Conservation (phyloP, 2,329 filamentous ascomycete genomes). For the Arthroderma sp. region DNA sequence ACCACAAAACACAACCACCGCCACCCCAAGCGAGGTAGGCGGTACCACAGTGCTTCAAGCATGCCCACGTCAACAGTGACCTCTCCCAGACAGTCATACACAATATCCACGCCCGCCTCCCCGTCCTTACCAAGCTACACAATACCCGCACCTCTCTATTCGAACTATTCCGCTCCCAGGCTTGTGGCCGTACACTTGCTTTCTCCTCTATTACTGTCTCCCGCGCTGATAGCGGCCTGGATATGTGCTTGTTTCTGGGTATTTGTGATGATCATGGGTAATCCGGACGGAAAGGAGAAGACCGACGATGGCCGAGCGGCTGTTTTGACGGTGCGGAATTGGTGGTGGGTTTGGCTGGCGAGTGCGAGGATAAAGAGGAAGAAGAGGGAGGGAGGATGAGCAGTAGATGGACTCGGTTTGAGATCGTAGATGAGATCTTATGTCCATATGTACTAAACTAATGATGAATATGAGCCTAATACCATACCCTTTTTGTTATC, state of each 20-base stretch:
- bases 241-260: constrained; percentile 51
- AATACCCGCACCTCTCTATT: constrained; percentile 30
- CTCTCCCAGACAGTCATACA: background rate
- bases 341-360: constrained; percentile 49
- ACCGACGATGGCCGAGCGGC: constrained; percentile 50
- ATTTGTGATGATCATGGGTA: constrained; percentile 48
- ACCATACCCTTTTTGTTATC: background rate
- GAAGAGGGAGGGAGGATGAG: background rate
- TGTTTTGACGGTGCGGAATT: constrained; percentile 45
- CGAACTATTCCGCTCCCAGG: constrained; percentile 25
- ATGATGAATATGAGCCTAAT: background rate
- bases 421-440: background rate
- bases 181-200: constrained; percentile 44
- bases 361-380: constrained; percentile 10
- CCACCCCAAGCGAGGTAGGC: background rate
- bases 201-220: constrained; percentile 46
- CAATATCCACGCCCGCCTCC: constrained; percentile 15
- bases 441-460: background rate
- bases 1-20: background rate
- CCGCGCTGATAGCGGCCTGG: constrained; percentile 46
- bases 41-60: background rate
- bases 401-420: background rate
- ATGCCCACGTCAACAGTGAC: background rate
- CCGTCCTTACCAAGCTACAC: constrained; percentile 28
- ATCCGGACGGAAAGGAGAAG: constrained; percentile 48